Conservation (phyloP, 2,329 filamentous ascomycete species). For the Monosporascus sp. region DNA sequence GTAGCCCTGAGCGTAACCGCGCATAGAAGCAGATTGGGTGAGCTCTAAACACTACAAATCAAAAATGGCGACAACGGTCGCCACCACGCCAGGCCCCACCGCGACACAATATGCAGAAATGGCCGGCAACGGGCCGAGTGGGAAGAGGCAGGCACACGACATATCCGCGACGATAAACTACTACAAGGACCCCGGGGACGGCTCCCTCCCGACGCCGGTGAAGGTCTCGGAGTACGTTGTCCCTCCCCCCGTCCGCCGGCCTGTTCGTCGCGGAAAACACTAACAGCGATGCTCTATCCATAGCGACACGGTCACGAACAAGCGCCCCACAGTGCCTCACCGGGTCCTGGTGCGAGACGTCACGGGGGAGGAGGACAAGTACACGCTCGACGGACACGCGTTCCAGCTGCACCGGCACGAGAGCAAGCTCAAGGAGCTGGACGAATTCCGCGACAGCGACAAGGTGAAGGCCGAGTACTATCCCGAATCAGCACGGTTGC, state of each 20-base stretch:
- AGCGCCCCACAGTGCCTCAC: slow-evolving; percentile 41
- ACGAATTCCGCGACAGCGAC: slow-evolving; percentile 45
- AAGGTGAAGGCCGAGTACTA: slow-evolving; percentile 62
- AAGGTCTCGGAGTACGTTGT: slow-evolving; percentile 19
- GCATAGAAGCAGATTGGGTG: neutral
- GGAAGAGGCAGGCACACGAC: slow-evolving; percentile 7
- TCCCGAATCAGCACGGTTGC: slow-evolving; percentile 60
- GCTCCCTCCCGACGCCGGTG: slow-evolving; percentile 20
- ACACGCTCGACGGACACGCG: slow-evolving; percentile 35
- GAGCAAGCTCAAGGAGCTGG: slow-evolving; percentile 25
- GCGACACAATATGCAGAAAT: too few relatives aligned
- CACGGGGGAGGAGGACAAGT: slow-evolving; percentile 32
- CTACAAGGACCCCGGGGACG: slow-evolving; percentile 23
- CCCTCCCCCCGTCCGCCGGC: neutral
- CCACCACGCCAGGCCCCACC: neutral
- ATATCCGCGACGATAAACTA: slow-evolving; percentile 22
- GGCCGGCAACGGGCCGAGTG: too few relatives aligned
- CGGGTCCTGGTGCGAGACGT: slow-evolving; percentile 35
- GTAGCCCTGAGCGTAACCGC: too few relatives aligned
- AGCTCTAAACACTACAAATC: neutral
- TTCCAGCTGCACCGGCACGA: slow-evolving; percentile 32
- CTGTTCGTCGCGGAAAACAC: neutral
- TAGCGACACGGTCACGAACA: slow-evolving; percentile 24
- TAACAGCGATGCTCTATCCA: neutral
- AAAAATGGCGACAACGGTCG: neutral